Conservation (phyloP, 2,329 filamentous ascomycete genomes). For the Metarhizium guizhouense region DNA sequence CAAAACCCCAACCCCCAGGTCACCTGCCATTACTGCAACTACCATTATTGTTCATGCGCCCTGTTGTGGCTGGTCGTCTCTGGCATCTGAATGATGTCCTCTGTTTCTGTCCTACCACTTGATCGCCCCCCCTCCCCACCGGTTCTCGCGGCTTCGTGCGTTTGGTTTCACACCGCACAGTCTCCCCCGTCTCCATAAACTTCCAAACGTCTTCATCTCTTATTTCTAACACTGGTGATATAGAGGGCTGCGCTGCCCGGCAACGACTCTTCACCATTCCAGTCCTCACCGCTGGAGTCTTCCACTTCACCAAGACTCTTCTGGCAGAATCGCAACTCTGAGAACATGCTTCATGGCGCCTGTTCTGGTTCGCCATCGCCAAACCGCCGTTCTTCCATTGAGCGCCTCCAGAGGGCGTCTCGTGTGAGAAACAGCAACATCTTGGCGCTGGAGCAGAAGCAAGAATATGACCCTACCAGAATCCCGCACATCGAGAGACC, state of each 20-base stretch:
- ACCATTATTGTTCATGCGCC: not conserved
- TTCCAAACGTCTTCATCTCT: not conserved
- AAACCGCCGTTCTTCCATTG: slow-evolving; percentile 80
- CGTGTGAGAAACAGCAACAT: slow-evolving; percentile 98
- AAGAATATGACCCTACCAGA: slow-evolving; percentile 80
- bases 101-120: not conserved
- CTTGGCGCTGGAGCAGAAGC: slow-evolving; percentile 83
- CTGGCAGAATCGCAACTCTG: slow-evolving; percentile 76
- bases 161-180: slow-evolving; percentile 7
- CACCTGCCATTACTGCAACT: not conserved
- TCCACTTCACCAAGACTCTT: slow-evolving; percentile 74
- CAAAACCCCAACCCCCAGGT: no score
- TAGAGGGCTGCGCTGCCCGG: slow-evolving; percentile 57
- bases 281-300: slow-evolving; percentile 66
- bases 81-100: not conserved
- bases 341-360: slow-evolving; percentile 63
- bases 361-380: slow-evolving; percentile 57
- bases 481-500: slow-evolving; percentile 75
- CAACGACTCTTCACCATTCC: slow-evolving; percentile 74
- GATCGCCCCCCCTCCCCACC: not conserved
- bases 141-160: not conserved
- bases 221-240: slow-evolving; percentile 17
- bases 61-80: not conserved
- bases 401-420: slow-evolving; percentile 88
- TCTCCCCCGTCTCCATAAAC: not conserved